Conservation (phyloP, 148 eudicot species). For the Heliosperma pusillum region DNA sequence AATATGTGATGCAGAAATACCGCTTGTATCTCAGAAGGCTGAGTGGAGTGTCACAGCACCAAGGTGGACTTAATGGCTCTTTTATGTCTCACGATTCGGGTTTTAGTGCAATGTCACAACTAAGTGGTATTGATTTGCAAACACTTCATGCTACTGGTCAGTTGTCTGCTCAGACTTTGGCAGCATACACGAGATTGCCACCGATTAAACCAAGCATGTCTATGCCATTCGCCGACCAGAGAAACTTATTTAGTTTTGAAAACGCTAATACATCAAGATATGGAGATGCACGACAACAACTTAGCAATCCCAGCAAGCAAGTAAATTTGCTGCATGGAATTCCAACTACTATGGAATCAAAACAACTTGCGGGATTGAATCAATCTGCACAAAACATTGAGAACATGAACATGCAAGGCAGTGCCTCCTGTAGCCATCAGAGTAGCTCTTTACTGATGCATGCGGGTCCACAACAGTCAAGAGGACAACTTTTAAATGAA, state of each 20-base stretch:
- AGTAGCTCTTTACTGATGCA: conserved; percentile 42
- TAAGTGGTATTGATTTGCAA: conserved; percentile 66
- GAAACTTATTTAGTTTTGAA: conserved; percentile 79
- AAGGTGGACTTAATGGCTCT: conserved; percentile 50
- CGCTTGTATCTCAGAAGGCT: conserved; percentile 83
- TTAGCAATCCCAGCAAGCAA: conserved; percentile 46
- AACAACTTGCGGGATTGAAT: conserved; percentile 57
- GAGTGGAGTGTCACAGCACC: conserved; percentile 75
- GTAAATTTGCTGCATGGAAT: conserved; percentile 76
- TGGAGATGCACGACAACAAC: conserved; percentile 49
- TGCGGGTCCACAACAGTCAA: conserved; percentile 51
- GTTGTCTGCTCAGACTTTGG: conserved; percentile 39
- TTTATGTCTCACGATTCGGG: conserved; percentile 55
- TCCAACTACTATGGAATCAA: conserved; percentile 79
- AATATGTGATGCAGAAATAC: conserved; percentile 58
- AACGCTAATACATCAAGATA: conserved; percentile 42
- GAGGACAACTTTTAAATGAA: conserved; percentile 45
- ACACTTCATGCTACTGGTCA: conserved; percentile 71
- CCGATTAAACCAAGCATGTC: conserved; percentile 53
- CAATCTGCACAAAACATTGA: conserved; percentile 40
- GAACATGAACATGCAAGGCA: conserved; percentile 45
- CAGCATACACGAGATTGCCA: conserved; percentile 56
- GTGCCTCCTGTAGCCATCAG: conserved; percentile 36
- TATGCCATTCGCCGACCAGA: conserved; percentile 62
- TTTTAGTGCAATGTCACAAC: conserved; percentile 51